Evolutionary conservation across 2,329 filamentous ascomycete species (phyloP).

Genomic region (Calonectria fujianensis): DNA sequence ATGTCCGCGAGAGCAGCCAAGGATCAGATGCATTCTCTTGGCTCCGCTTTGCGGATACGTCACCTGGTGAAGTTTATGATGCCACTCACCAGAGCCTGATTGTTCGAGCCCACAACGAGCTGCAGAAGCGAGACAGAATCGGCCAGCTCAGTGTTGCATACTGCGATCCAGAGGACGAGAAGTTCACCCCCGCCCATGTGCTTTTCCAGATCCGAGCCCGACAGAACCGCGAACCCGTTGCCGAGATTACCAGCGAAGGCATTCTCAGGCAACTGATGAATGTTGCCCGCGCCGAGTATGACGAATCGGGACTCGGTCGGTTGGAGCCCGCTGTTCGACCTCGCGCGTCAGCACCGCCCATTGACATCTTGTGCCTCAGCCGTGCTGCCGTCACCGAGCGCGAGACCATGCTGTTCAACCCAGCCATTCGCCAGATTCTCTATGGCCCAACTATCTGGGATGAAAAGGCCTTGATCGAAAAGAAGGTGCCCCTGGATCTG

Average conservation of each 20-base stretch:
- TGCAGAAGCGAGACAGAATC: conserved; percentile 74
- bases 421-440: conserved; percentile 82
- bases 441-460: conserved; percentile 79
- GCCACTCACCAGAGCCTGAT: conserved; percentile 83
- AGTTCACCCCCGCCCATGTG: conserved; percentile 83
- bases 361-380: conserved; percentile 85
- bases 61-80: conserved; percentile 81
- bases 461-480: conserved; percentile 84
- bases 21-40: conserved; percentile 86
- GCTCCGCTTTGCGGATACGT: conserved; percentile 89
- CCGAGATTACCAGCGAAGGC: conserved; percentile 83
- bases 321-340: conserved; percentile 89
- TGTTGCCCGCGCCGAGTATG: conserved; percentile 80
- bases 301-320: conserved; percentile 81
- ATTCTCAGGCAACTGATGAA: conserved; percentile 86
- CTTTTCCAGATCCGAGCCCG: conserved; percentile 88
- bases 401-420: conserved; percentile 86
- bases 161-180: conserved; percentile 76
- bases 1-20: conserved; percentile 79
- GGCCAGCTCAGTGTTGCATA: conserved; percentile 82
- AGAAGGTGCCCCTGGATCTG: conserved; percentile 79
- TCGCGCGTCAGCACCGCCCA: conserved; percentile 88
- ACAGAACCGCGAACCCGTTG: conserved; percentile 78
- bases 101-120: conserved; percentile 80
- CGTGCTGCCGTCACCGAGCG: conserved; percentile 80